Evolutionary conservation across 208 protist species (phyloP).

Genomic region (Trypanosomatidae sp.): DNA sequence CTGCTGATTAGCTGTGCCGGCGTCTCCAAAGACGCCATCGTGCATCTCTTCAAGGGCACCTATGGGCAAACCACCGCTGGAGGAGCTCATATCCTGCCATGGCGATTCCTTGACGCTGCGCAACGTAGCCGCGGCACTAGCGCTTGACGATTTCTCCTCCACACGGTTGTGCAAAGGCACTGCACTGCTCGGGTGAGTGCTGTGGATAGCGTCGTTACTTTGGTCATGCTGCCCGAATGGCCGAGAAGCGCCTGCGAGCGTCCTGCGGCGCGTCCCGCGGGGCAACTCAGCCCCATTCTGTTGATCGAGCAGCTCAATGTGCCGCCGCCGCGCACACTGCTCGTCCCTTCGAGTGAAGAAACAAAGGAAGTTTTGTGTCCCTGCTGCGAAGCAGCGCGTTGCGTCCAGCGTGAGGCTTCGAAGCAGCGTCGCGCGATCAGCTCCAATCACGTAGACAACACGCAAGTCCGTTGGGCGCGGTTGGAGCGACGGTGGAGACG

Average conservation of each 20-base stretch:
- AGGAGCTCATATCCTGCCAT: neutral
- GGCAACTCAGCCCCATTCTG: constrained; percentile 14
- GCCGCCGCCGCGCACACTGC: constrained; percentile 24
- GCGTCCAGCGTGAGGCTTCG: constrained; percentile 50
- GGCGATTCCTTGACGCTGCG: neutral
- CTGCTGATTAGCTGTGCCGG: neutral
- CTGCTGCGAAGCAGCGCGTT: constrained; percentile 43
- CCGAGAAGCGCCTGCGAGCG: neutral
- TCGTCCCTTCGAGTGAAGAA: constrained; percentile 53
- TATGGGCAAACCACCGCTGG: neutral
- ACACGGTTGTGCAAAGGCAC: neutral
- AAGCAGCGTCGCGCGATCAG: constrained; percentile 51
- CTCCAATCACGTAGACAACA: constrained; percentile 51
- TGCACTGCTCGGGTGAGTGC: neutral
- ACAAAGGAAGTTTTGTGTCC: constrained; percentile 40
- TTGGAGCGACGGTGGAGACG: neutral
- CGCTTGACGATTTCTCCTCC: neutral
- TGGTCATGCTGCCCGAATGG: neutral
- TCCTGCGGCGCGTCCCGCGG: neutral
- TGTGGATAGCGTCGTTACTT: neutral
- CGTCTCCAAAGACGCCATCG: neutral
- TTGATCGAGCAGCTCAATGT: constrained; percentile 30
- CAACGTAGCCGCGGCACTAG: neutral
- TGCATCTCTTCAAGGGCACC: too few species aligned
- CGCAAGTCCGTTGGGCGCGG: constrained; percentile 32